A percentile compares a stretch with the other conserved stretches of the same genome.
These are phyloP conservation scores for Fusarium tjaetaba DNA, from an alignment of 2,329 filamentous ascomycete genomes.

Conservation along the genomic window DNA sequence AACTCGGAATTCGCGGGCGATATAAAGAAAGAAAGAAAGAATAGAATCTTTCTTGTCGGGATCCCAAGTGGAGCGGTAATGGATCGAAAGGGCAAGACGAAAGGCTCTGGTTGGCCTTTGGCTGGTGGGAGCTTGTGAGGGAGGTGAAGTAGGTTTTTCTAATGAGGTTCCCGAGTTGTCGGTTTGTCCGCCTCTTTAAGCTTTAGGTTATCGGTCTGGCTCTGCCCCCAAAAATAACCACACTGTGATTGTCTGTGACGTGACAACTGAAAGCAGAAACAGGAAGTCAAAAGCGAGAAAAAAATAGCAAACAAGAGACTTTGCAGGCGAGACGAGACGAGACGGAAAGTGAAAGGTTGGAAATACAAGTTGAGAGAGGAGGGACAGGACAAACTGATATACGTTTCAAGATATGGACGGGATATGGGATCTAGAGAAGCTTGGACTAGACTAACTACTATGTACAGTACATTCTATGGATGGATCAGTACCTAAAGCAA, in stretches of 20 bases:
- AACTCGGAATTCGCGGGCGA: conserved; percentile 9
- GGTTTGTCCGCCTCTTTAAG: conserved; percentile 18
- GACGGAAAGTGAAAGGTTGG: neutral
- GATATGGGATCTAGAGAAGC: conserved; percentile 13
- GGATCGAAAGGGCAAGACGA: conserved; percentile 38
- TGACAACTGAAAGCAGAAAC: conserved; percentile 16
- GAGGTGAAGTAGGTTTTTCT: conserved; percentile 18
- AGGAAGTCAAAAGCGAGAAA: conserved; percentile 11
- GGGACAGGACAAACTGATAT: conserved; percentile 17
- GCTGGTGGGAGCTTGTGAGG: conserved; percentile 7
- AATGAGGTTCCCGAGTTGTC: neutral
- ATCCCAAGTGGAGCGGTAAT: conserved; percentile 32
- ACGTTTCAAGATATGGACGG: conserved; percentile 11
- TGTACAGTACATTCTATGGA: conserved; percentile 9
- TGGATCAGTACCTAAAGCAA: neutral
- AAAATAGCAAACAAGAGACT: neutral
- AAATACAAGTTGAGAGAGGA: neutral
- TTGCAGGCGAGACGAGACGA: neutral
- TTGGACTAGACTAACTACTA: neutral
- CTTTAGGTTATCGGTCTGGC: conserved; percentile 15
- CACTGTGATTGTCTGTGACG: neutral
- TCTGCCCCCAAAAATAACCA: conserved; percentile 14
- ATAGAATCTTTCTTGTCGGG: conserved; percentile 6
- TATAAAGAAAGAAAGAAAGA: conserved; percentile 15
- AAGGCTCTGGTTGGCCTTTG: neutral